Evolutionary conservation across 139 green algal genomes (phyloP), one percentile per base, ranked within the genome.

Genomic region (Dunaliella primolecta): DNA sequence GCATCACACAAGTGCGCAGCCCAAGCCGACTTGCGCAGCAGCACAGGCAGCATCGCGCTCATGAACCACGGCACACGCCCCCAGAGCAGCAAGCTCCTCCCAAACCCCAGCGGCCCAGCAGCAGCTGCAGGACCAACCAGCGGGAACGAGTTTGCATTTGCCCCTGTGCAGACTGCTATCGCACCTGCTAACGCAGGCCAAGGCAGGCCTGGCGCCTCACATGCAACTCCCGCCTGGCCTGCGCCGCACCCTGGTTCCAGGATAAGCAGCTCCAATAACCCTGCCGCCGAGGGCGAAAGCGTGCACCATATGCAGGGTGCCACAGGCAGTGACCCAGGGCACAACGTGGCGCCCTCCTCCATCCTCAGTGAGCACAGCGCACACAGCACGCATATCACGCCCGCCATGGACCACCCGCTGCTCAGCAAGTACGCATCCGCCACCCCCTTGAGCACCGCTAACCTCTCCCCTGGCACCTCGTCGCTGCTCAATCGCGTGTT

Each of bases 401-500:
- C 46, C 15, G 46, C 46, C 46, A 64, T 64, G 46, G 46, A 64
- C 15, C 7, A 7, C 7, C 29, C 27, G 1, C 75, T 80, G 75
- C 75, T 80, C 2, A 33, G 11, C 75, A 80, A 80, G 75, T 80
- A 80, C 33, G 75, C n/a, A 29, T 38, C n/a, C n/a, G 75, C 75
- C 75, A 27, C 29, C n/a, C 32, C n/a, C 75, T n/a, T n/a, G n/a
- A 38, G 29, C 29, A 11, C 30, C 30, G 36, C 24, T n/a, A 64
- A 80, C 75, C n/a, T 33, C 75, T 33, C 32, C n/a, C 75, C 75
- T 38, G 75, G 75, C 11, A 80, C 75, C 2, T 32, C 75, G 27
- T 33, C 32, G 30, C 75, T 80, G 75, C 75, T 80, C n/a, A 80
- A 30, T n/a, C 75, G 75, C n/a, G 75, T 80, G n/a, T 80, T 80